phyloP scores from a whole-genome alignment of 108 stramenopile species.

The Poteriospumella lacustris region DNA sequence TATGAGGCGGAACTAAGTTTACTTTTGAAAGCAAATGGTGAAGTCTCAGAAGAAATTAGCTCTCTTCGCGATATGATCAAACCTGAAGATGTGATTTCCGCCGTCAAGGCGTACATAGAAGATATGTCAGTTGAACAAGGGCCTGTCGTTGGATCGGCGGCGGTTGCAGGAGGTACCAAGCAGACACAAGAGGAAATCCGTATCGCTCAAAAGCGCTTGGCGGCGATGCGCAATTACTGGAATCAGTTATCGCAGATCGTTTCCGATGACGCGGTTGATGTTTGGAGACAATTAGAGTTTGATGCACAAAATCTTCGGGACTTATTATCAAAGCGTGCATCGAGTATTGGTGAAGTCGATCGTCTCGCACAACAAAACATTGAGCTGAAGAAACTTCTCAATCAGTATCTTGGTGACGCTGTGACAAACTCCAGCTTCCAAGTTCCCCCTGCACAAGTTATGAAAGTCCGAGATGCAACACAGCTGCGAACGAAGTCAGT shows the following conservation, averaged over 20 bases:
- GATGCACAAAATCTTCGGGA: slow-evolving; percentile 40
- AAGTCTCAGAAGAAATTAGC: slow-evolving; percentile 7
- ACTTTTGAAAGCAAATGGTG: background rate
- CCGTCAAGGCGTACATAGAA: slow-evolving; percentile 15
- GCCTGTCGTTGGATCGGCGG: background rate
- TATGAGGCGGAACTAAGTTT: slow-evolving; percentile 25
- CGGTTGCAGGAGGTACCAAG: background rate
- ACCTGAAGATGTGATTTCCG: slow-evolving; percentile 24
- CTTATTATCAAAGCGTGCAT: slow-evolving; percentile 39
- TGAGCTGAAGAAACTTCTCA: slow-evolving; percentile 52
- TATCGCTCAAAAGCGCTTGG: slow-evolving; percentile 13
- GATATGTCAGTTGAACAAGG: slow-evolving; percentile 19
- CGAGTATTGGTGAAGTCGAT: slow-evolving; percentile 37
- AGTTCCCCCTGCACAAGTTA: slow-evolving; percentile 15
- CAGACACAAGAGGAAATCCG: slow-evolving; percentile 13
- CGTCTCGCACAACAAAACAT: slow-evolving; percentile 53
- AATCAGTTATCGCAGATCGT: slow-evolving; percentile 33
- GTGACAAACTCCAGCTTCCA: slow-evolving; percentile 1
- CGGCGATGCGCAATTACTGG: slow-evolving; percentile 42
- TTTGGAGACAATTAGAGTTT: slow-evolving; percentile 52
- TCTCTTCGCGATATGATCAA: background rate
- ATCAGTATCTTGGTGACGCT: slow-evolving; percentile 51
- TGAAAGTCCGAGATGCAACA: background rate
- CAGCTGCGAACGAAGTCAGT: background rate
- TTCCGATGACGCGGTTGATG: slow-evolving; percentile 21